These are phyloP conservation scores for Pestalotiopsis sp. DNA, from an alignment of 2,329 filamentous ascomycete genomes.

Conservation along the genomic window DNA sequence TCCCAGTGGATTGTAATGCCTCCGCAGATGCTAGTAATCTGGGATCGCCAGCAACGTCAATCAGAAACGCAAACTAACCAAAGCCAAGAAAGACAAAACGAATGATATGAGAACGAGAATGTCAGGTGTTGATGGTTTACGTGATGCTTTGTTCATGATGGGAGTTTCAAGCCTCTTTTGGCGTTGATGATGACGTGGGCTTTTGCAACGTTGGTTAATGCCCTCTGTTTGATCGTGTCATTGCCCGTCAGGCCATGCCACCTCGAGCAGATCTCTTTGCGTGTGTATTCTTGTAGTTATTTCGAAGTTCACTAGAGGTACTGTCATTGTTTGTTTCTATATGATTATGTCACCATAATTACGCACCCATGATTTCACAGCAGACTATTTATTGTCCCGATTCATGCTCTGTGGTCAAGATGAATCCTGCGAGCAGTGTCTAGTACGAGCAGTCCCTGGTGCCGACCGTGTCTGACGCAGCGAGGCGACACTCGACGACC, in stretches of 20 bases:
- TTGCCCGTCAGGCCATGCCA: neutral
- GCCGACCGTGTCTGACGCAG: neutral
- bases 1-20: conserved; percentile 8
- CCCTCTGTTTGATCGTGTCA: neutral
- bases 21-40: conserved; percentile 8
- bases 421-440: too few relatives aligned
- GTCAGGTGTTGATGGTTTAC: neutral
- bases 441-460: neutral
- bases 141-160: neutral
- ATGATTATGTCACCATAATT: neutral
- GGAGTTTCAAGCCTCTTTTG: neutral
- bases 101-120: neutral
- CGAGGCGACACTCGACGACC: conserved; percentile 19
- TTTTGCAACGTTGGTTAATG: neutral
- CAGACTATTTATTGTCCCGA: neutral
- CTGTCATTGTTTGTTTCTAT: neutral
- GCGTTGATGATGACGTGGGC: neutral
- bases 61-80: conserved; percentile 7
- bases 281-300: conserved; percentile 5
- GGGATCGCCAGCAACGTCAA: conserved; percentile 4
- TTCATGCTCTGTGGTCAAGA: neutral
- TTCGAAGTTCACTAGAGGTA: conserved; percentile 2
- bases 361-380: neutral
- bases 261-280: neutral
- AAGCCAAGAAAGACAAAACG: neutral